Base-by-base conservation (phyloP, 2,329 filamentous ascomycete species). In the Coleophoma crateriformis region DNA sequence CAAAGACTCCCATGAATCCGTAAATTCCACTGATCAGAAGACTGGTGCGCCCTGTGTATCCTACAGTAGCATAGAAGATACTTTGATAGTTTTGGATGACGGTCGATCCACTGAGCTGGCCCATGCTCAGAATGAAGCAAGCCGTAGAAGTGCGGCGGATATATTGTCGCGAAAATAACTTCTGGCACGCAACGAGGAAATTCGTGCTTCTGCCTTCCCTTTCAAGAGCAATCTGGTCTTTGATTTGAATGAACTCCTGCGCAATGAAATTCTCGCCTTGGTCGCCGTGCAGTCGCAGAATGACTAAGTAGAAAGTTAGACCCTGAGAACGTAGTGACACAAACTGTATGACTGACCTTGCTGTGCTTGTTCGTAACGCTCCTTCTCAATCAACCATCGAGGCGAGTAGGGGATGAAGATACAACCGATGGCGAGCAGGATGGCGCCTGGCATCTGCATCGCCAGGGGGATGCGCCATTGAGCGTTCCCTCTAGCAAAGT, bases 11-110 rank as follows among this genome's bases (percentile, higher is more conserved):
- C 65, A 69, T 68, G 51, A 69, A 62, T 1, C 67, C 67, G 44
- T 69, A 70, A 7, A 61, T 52, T 1, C 60, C 65, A 35, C 61
- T 64, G 46, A 69, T 68, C 11, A 69, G 56, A 4, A 69, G 49
- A 0, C 60, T 59, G 3, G 59, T 63, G 14, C 59, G 60, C 2
- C 65, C 65, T 2, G 56, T 59, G 42, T 64, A 68, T 4, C 67
- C 68, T 7, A 68, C 57, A 3, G 58, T 55, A 4, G 58, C 58
- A 48, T 69, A 70, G 39, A 69, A 64, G 17, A 64, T 63, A 45
- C 55, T 64, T 48, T 70, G 67, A 49, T 66, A 69, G 47, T 69
- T 67, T 45, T 68, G 66, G 20, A 69, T 68, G 35, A 67, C 65
- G 2, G 61, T 56, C 0, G 66, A 66, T 8, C 67, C 66, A 40